A percentile compares a stretch with the other conserved stretches of the same genome.
phyloP scores from a whole-genome alignment of 2,329 filamentous ascomycete species.

The Colletotrichum navitas region DNA sequence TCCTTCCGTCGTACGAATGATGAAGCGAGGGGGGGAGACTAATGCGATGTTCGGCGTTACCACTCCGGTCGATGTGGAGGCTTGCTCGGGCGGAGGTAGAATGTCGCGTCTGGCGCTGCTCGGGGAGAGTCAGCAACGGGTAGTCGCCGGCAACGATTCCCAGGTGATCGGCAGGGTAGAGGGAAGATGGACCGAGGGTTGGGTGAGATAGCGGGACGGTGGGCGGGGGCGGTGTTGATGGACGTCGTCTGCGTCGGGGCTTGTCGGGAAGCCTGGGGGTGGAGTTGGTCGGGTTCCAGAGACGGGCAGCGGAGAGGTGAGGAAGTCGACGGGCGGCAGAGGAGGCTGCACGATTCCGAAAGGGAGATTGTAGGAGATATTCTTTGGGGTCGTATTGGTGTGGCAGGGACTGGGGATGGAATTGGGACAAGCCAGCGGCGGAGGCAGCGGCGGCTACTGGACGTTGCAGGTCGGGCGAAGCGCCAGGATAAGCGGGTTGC shows the following conservation, averaged over 20 bases:
- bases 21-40: conserved; percentile 67
- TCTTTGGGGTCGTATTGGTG: conserved; percentile 41
- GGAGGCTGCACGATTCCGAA: conserved; percentile 57
- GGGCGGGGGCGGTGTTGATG: conserved; percentile 67
- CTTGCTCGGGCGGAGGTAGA: conserved; percentile 60
- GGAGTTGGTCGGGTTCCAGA: conserved; percentile 73
- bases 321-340: conserved; percentile 51
- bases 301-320: conserved; percentile 61
- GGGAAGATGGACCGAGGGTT: conserved; percentile 52
- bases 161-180: conserved; percentile 53
- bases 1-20: conserved; percentile 66
- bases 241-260: conserved; percentile 58
- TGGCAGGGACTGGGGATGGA: conserved; percentile 40
- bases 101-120: conserved; percentile 62
- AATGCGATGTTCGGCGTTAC: conserved; percentile 61
- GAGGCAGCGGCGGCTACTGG: conserved; percentile 38
- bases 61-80: conserved; percentile 62
- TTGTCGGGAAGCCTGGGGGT: conserved; percentile 60
- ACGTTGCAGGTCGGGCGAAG: conserved; percentile 36
- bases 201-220: conserved; percentile 63
- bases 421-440: conserved; percentile 37
- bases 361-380: conserved; percentile 54
- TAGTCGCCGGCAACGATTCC: conserved; percentile 60
- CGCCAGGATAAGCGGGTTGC: conserved; percentile 50
- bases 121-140: conserved; percentile 64